Evolutionary conservation across 768 basidiomycete species (phyloP), one percentile per base, ranked within the genome.

Genomic region (Omphalotus guepiniiformis): DNA sequence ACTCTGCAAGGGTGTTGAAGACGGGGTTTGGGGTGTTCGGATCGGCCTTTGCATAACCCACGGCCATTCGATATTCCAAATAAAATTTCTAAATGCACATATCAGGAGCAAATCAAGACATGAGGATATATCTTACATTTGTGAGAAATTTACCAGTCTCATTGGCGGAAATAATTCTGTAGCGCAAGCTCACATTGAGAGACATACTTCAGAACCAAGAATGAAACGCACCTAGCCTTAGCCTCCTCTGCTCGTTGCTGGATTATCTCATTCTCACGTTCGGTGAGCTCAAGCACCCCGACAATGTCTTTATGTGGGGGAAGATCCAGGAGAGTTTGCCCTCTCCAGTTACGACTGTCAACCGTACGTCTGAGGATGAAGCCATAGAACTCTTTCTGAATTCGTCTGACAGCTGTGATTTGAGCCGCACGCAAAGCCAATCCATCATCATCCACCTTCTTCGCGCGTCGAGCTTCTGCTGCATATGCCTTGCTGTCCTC

Each of bases 231-330:
- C 41, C 18, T 42, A 7, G 23, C 41, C 26, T 42, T 42, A 4
- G 28, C 41, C 12, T 27, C 28, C 15, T 42, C 41, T 5, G 41
- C 41, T 29, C 28, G 26, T 21, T 42, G 23, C 4, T 7, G 11
- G 5, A 42, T 11, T 4, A 42, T 42, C 23, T 30, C 23, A 8
- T 4, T 26, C 16, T 42, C 41, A 13, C 26, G 23, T 4, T 42
- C 41, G 6, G 41, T 42, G 5, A 42, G 28, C 5, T 5, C 15
- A 16, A 27, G 11, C 11, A 42, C 26, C 6, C 25, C 28, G 18
- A 42, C 29, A 25, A 42, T 42, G 18, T 48, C 9, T 66, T 67
- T 56, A 18, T 42, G n/a, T n/a, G n/a, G n/a, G n/a, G n/a, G n/a
- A n/a, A n/a, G n/a, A n/a, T n/a, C n/a, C n/a, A n/a, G n/a, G n/a